A percentile compares a stretch with the other conserved stretches of the same genome.
Evolutionary conservation across 1,284 basidiomycete genomes (phyloP).

Genomic region (Volvariella surrecta): DNA sequence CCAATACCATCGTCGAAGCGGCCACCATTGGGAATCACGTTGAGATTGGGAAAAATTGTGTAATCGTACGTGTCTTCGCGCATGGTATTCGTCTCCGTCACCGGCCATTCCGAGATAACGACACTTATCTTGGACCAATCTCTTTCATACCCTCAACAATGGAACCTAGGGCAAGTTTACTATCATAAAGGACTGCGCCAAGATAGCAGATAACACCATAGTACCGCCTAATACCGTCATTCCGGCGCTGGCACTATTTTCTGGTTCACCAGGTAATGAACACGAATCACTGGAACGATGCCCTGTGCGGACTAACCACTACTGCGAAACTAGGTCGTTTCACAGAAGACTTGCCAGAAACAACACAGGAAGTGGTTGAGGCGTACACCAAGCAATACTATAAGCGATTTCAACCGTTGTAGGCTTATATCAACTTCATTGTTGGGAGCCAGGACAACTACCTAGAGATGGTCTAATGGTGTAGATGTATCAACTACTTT

Average conservation of each 20-base stretch:
- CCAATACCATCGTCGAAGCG: constrained; percentile 84
- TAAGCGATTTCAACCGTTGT: constrained; percentile 32
- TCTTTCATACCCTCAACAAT: too few species aligned
- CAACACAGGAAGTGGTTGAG: constrained; percentile 78
- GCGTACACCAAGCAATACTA: constrained; percentile 64
- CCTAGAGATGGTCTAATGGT: too few species aligned
- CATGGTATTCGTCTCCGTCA: too few species aligned
- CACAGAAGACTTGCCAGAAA: constrained; percentile 82
- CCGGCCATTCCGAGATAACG: background rate
- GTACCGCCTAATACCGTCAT: constrained; percentile 91
- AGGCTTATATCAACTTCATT: too few species aligned
- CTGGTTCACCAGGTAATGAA: constrained; percentile 77
- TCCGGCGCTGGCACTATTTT: constrained; percentile 80
- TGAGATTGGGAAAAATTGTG: constrained; percentile 91
- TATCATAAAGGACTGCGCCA: constrained; percentile 94
- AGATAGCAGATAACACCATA: constrained; percentile 81
- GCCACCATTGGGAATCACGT: constrained; percentile 92
- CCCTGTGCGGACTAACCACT: background rate
- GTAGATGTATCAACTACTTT: too few species aligned
- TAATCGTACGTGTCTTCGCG: constrained; percentile 62
- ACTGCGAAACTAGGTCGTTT: constrained; percentile 50
- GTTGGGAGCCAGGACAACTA: too few species aligned
- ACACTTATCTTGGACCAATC: background rate
- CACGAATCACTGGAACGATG: background rate
- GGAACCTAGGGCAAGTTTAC: constrained; percentile 81